Percentiles rank a stretch among this genome's conserved stretches.
These are phyloP conservation scores for Strobilomyces confusus DNA, from an alignment of 768 basidiomycete genomes.

Conservation along the genomic window DNA sequence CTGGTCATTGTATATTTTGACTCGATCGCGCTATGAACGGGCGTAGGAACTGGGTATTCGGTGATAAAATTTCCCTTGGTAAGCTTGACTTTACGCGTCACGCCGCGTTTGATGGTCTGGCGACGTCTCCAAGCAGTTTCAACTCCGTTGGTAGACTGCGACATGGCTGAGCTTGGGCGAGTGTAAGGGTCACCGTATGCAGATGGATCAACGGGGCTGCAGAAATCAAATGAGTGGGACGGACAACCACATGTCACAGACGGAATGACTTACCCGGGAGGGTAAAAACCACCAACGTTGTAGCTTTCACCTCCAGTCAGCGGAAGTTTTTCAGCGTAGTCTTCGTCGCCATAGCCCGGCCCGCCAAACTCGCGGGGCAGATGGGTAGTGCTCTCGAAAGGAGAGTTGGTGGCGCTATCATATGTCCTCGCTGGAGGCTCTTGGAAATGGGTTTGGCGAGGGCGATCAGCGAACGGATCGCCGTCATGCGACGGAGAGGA, in stretches of 20 bases:
- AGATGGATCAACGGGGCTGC: conserved; percentile 50
- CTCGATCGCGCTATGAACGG: conserved; percentile 80
- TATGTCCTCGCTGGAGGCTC: conserved; percentile 50
- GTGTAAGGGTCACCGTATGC: conserved; percentile 65
- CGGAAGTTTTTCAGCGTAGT: conserved; percentile 73
- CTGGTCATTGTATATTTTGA: conserved; percentile 66
- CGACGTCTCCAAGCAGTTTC: conserved; percentile 69
- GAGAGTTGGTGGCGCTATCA: conserved; percentile 36
- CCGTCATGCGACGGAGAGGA: conserved; percentile 32
- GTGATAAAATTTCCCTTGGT: conserved; percentile 91
- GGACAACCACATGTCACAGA: not conserved
- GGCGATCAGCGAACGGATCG: conserved; percentile 74
- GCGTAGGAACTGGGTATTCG: conserved; percentile 84
- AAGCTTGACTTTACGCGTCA: conserved; percentile 91
- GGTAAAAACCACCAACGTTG: conserved; percentile 61
- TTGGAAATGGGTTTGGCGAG: conserved; percentile 55
- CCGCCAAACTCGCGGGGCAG: conserved; percentile 52
- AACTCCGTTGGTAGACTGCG: conserved; percentile 50
- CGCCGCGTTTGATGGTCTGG: conserved; percentile 88
- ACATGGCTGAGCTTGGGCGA: conserved; percentile 50
- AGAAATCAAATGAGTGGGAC: conserved; percentile 11
- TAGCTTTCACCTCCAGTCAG: conserved; percentile 57
- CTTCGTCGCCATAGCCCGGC: conserved; percentile 55
- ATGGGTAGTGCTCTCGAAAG: conserved; percentile 56
- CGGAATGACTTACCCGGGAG: conserved; percentile 55